These are phyloP conservation scores for Epithemia pelagica DNA, from an alignment of 108 stramenopile genomes.

Conservation along the genomic window DNA sequence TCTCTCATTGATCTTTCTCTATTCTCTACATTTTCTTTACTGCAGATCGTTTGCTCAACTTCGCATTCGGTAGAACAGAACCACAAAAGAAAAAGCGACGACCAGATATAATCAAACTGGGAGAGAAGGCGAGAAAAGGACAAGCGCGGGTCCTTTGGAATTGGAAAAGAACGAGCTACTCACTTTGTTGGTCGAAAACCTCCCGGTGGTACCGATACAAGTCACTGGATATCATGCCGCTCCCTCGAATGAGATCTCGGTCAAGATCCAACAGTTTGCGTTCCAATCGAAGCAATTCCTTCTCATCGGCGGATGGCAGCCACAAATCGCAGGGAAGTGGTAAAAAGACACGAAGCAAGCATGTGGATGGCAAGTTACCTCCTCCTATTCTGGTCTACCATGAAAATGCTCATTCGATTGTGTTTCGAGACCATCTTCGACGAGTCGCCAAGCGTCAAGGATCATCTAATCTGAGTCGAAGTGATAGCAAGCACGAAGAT, in stretches of 20 bases:
- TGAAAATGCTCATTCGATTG: slow-evolving; percentile 77
- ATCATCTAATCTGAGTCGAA: slow-evolving; percentile 15
- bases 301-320: background rate
- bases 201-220: no score
- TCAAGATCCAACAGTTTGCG: background rate
- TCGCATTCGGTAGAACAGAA: no score
- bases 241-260: background rate
- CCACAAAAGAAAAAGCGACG: no score
- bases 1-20: no score
- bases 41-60: no score
- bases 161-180: no score
- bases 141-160: no score
- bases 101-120: no score
- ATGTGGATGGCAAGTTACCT: background rate
- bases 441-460: slow-evolving; percentile 20
- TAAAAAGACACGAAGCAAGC: background rate
- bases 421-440: slow-evolving; percentile 81
- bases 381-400: slow-evolving; percentile 67
- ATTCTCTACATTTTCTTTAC: no score
- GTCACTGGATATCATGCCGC: no score
- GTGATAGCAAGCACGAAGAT: slow-evolving; percentile 17
- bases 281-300: background rate
- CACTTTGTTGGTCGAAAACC: no score
- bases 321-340: background rate
- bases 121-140: background rate